These are phyloP conservation scores for Kalmanozyma brasiliensis DNA, from an alignment of 1,284 basidiomycete species.

Conservation along the genomic window DNA sequence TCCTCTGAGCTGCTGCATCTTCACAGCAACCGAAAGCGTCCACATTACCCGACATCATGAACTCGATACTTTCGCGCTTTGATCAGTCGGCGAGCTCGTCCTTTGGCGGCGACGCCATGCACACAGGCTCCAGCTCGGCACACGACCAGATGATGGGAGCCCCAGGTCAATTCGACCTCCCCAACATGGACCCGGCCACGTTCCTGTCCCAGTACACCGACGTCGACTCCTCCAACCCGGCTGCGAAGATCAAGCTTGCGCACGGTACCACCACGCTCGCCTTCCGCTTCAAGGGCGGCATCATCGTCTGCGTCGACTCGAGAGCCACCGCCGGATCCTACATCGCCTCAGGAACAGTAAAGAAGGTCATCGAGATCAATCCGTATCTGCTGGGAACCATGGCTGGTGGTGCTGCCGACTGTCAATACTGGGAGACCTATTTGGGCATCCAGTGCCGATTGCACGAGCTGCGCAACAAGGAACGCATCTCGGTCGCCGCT, in stretches of 20 bases:
- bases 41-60: conserved; percentile 30
- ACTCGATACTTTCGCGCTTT: conserved; percentile 56
- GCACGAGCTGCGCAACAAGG: conserved; percentile 95
- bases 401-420: conserved; percentile 88
- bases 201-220: conserved; percentile 67
- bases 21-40: neutral
- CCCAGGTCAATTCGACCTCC: conserved; percentile 53
- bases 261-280: conserved; percentile 99
- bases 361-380: conserved; percentile 95
- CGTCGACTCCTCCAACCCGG: conserved; percentile 65
- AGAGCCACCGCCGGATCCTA: conserved; percentile 96
- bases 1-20: neutral
- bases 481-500: conserved; percentile 97
- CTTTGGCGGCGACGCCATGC: conserved; percentile 17
- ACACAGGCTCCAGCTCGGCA: conserved; percentile 11
- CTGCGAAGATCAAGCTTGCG: conserved; percentile 85
- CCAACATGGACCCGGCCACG: conserved; percentile 55
- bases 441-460: conserved; percentile 96
- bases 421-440: conserved; percentile 76
- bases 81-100: conserved; percentile 22
- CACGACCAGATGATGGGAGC: conserved; percentile 32
- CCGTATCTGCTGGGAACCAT: conserved; percentile 97
- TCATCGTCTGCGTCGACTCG: conserved; percentile 97
- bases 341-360: conserved; percentile 75
- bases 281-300: conserved; percentile 95